phyloP scores from a whole-genome alignment of 108 stramenopile species.

The Skeletonema costatum region DNA sequence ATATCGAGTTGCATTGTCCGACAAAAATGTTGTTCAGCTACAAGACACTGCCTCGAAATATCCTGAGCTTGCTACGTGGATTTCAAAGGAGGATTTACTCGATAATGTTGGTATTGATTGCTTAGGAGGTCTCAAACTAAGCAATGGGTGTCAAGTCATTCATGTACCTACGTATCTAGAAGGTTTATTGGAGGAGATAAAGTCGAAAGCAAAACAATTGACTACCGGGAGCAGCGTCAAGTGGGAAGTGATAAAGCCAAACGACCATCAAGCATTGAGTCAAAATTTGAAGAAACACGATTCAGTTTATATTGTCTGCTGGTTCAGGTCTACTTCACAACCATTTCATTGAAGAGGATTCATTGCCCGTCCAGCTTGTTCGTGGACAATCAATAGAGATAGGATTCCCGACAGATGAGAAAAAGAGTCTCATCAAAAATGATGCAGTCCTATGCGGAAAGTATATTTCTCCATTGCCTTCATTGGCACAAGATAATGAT shows the following conservation, averaged over 20 bases:
- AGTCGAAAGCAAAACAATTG: conserved; percentile 18
- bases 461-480: conserved; percentile 71
- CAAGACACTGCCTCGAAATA: conserved; percentile 30
- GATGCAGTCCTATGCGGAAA: conserved; percentile 79
- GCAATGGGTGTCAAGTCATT: conserved; percentile 72
- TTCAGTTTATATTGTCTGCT: conserved; percentile 63
- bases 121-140: conserved; percentile 64
- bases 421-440: neutral
- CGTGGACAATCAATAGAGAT: conserved; percentile 88
- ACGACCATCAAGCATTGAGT: conserved; percentile 9
- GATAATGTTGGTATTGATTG: conserved; percentile 29
- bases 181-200: conserved; percentile 64
- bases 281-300: conserved; percentile 45
- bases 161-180: conserved; percentile 76
- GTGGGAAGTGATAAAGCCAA: conserved; percentile 16
- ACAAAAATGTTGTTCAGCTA: conserved; percentile 51
- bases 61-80: conserved; percentile 59
- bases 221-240: conserved; percentile 10
- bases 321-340: conserved; percentile 72
- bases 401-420: conserved; percentile 9
- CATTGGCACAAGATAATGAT: neutral
- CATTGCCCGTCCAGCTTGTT: conserved; percentile 69
- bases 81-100: conserved; percentile 44
- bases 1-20: conserved; percentile 68
- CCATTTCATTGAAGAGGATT: conserved; percentile 15